Evolutionary conservation across 768 basidiomycete genomes (phyloP).

Genomic region (Pleurotus eryngii): DNA sequence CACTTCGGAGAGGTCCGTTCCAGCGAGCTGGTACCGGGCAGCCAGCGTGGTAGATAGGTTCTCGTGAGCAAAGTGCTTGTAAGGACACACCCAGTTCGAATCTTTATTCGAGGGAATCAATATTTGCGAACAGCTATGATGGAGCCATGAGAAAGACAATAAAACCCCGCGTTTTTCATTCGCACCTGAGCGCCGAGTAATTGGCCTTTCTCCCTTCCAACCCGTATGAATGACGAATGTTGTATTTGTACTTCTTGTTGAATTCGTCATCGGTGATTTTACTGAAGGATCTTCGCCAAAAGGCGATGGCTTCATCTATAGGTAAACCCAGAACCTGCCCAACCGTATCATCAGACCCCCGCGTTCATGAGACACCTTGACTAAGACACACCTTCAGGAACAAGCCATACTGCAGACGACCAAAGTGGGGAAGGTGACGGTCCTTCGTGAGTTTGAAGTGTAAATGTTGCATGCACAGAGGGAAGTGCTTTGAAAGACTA

Average conservation of each 20-base stretch:
- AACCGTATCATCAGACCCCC: background rate
- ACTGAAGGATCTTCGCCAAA: constrained; percentile 89
- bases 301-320: constrained; percentile 88
- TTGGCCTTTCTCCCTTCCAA: constrained; percentile 93
- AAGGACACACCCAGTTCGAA: constrained; percentile 81
- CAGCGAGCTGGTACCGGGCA: constrained; percentile 60
- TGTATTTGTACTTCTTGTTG: constrained; percentile 97
- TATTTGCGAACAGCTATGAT: constrained; percentile 82
- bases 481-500: constrained; percentile 88
- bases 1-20: constrained; percentile 79
- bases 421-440: constrained; percentile 90
- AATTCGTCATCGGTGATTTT: constrained; percentile 88
- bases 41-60: constrained; percentile 79
- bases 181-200: constrained; percentile 87
- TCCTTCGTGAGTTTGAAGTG: constrained; percentile 77
- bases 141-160: background rate
- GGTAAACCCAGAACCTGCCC: constrained; percentile 84
- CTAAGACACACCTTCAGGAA: constrained; percentile 81
- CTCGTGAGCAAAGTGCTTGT: constrained; percentile 81
- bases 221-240: constrained; percentile 93
- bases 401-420: constrained; percentile 84
- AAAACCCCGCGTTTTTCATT: background rate
- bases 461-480: constrained; percentile 90
- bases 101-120: constrained; percentile 38
- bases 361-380: constrained; percentile 1